Conservation (phyloP, 805 yeast genomes). For the Saccharomycodes ludwigii region DNA sequence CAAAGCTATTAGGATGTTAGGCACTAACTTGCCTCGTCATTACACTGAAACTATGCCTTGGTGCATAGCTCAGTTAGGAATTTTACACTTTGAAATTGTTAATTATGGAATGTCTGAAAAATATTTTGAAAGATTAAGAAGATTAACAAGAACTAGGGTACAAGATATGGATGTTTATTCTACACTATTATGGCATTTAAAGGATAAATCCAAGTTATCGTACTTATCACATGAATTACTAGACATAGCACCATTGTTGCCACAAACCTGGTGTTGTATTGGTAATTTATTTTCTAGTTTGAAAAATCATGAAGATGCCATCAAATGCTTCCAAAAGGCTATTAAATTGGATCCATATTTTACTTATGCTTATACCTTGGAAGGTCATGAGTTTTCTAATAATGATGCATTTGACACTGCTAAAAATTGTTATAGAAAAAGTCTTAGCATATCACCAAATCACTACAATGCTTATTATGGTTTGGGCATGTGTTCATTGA, state of each 20-base stretch:
- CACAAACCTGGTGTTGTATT: slow-evolving; percentile 84
- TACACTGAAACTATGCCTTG: slow-evolving; percentile 64
- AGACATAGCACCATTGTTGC: slow-evolving; percentile 48
- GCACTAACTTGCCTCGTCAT: slow-evolving; percentile 39
- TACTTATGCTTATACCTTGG: slow-evolving; percentile 86
- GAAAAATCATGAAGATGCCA: slow-evolving; percentile 82
- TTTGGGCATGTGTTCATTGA: slow-evolving; percentile 84
- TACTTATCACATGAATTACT: slow-evolving; percentile 70
- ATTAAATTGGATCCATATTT: slow-evolving; percentile 54
- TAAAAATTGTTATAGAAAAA: slow-evolving; percentile 65
- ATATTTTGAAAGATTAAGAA: slow-evolving; percentile 50
- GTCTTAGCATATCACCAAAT: slow-evolving; percentile 62
- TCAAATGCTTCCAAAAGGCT: slow-evolving; percentile 76
- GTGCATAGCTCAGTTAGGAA: slow-evolving; percentile 70
- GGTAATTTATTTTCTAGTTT: slow-evolving; percentile 82
- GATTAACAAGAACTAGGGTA: slow-evolving; percentile 61
- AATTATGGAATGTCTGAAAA: slow-evolving; percentile 67
- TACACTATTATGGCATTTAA: slow-evolving; percentile 86
- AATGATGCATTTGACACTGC: slow-evolving; percentile 89
- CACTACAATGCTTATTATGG: slow-evolving; percentile 96
- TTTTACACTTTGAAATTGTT: slow-evolving; percentile 76
- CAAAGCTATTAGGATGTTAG: slow-evolving; percentile 61
- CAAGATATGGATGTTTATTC: slow-evolving; percentile 88
- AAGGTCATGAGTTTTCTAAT: slow-evolving; percentile 84
- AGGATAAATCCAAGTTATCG: slow-evolving; percentile 67